Percentiles rank a stretch among this genome's conserved stretches.
These are phyloP conservation scores for Yarrowia sp. DNA, from an alignment of 805 yeast species.

Conservation along the genomic window DNA sequence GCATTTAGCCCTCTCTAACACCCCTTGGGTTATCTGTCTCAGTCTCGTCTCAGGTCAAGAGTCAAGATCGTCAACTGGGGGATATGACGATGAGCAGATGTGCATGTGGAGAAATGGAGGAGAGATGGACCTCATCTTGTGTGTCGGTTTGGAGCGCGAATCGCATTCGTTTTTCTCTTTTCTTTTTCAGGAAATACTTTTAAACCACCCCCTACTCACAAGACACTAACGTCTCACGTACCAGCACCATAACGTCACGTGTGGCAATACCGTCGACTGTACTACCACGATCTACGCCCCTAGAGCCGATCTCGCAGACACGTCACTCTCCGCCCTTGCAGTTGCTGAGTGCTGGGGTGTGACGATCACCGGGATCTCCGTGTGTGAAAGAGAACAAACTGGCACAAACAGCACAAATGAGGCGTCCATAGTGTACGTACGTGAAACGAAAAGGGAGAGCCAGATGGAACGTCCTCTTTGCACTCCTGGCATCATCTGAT, in stretches of 20 bases:
- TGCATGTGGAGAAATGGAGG: too few species aligned
- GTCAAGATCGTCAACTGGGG: slow-evolving; percentile 3
- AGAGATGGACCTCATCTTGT: too few species aligned
- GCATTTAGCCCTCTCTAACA: too few species aligned
- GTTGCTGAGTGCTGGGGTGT: background rate
- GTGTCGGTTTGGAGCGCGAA: too few species aligned
- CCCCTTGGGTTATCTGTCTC: background rate
- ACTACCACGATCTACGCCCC: background rate
- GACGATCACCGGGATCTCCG: slow-evolving; percentile 1
- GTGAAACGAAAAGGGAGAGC: background rate
- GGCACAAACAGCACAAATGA: background rate
- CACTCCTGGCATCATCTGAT: background rate
- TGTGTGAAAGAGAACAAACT: background rate
- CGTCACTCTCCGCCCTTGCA: slow-evolving; percentile 18
- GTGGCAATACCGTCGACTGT: background rate
- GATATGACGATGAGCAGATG: background rate
- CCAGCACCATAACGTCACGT: slow-evolving; percentile 1
- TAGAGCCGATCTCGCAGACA: slow-evolving; percentile 4
- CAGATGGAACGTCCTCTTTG: too few species aligned
- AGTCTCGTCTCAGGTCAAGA: background rate
- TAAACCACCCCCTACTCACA: too few species aligned
- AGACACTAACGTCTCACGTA: too few species aligned
- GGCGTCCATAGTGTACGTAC: too few species aligned
- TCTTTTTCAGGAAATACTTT: too few species aligned
- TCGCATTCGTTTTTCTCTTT: too few species aligned